Percentiles rank a stretch among this genome's conserved stretches.
These are phyloP conservation scores for Fragaria nilgerrensis DNA, from an alignment of 306 rosid genomes.

Conservation along the genomic window DNA sequence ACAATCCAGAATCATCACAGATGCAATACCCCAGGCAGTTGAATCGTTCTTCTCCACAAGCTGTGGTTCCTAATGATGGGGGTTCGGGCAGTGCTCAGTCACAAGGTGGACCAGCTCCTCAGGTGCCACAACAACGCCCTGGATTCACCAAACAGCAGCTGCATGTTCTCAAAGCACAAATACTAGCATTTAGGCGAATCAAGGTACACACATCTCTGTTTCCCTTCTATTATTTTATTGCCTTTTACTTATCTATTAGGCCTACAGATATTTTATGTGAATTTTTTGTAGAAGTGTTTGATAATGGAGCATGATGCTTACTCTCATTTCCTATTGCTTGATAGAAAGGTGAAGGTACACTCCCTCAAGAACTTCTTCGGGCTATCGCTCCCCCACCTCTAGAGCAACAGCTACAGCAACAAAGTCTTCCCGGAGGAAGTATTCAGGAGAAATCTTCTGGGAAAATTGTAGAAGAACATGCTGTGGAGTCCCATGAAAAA, in stretches of 20 bases:
- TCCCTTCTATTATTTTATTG: constrained; percentile 11
- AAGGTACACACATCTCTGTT: constrained; percentile 56
- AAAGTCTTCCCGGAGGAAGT: constrained; percentile 49
- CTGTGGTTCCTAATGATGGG: constrained; percentile 53
- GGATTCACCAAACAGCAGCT: constrained; percentile 87
- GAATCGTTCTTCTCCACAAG: constrained; percentile 64
- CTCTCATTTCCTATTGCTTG: constrained; percentile 36
- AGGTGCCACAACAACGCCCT: constrained; percentile 49
- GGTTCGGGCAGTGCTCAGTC: constrained; percentile 42
- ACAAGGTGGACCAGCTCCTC: constrained; percentile 56
- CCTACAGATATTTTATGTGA: background rate
- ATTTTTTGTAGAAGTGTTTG: background rate
- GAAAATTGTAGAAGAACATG: constrained; percentile 49
- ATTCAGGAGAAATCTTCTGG: constrained; percentile 60
- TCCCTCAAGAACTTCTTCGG: constrained; percentile 90
- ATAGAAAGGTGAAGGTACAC: constrained; percentile 90
- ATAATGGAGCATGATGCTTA: constrained; percentile 26
- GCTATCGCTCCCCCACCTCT: constrained; percentile 91
- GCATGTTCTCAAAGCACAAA: constrained; percentile 96
- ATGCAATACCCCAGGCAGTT: constrained; percentile 54
- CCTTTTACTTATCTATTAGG: constrained; percentile 15
- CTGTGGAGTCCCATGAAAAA: constrained; percentile 49
- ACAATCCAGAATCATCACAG: constrained; percentile 55
- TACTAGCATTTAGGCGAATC: constrained; percentile 90
- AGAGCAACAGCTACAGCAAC: constrained; percentile 68